phyloP scores from a whole-genome alignment of 2,329 filamentous ascomycete species.

The Sordariomycetes sp. region DNA sequence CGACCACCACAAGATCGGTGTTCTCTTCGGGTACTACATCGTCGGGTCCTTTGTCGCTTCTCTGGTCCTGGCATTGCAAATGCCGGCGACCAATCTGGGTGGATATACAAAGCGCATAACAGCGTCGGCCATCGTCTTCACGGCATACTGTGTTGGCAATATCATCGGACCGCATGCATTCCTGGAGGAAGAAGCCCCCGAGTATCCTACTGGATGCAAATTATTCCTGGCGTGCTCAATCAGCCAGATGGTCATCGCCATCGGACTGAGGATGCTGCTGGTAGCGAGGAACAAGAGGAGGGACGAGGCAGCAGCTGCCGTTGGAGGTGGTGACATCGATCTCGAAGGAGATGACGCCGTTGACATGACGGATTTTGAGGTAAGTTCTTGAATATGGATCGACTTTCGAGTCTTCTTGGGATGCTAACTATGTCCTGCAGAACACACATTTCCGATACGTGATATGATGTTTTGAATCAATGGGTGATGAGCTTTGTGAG shows the following conservation, averaged over 20 bases:
- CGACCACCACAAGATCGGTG: conserved; percentile 29
- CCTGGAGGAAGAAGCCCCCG: conserved; percentile 30
- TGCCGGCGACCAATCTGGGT: conserved; percentile 37
- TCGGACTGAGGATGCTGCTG: conserved; percentile 22
- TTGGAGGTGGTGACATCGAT: conserved; percentile 1
- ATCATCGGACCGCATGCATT: conserved; percentile 37
- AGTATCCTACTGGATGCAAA: conserved; percentile 42
- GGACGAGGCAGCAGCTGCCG: conserved; percentile 17
- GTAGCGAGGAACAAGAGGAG: conserved; percentile 26
- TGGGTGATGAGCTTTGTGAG: no score
- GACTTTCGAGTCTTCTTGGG: not conserved
- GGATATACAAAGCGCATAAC: conserved; percentile 39
- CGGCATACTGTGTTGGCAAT: conserved; percentile 33
- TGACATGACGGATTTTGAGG: conserved; percentile 29
- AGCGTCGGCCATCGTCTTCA: conserved; percentile 33
- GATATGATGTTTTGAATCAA: conserved; percentile 9
- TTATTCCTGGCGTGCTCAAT: conserved; percentile 34
- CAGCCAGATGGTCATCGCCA: conserved; percentile 26
- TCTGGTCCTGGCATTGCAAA: conserved; percentile 42
- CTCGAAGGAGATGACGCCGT: conserved; percentile 15
- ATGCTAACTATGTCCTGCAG: conserved; percentile 5
- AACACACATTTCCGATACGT: conserved; percentile 19
- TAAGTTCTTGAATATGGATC: no score
- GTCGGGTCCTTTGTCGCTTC: conserved; percentile 37
- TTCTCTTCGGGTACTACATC: conserved; percentile 44